Conservation (phyloP, 805 yeast genomes). For the Cyberlindnera samutprakarnensis region DNA sequence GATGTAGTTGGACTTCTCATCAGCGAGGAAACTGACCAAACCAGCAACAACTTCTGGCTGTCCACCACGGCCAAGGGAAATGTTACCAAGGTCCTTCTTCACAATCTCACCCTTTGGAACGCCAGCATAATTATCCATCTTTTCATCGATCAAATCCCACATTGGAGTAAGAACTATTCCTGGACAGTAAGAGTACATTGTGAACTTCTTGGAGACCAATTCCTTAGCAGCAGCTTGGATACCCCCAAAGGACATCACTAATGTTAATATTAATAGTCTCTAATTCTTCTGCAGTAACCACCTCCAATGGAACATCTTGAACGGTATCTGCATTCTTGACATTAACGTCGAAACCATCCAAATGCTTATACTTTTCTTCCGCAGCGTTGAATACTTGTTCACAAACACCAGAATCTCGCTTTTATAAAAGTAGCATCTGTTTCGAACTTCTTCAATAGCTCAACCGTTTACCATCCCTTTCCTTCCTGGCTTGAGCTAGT, state of each 20-base stretch:
- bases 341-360: slow-evolving; percentile 29
- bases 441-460: slow-evolving; percentile 17
- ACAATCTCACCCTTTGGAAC: slow-evolving; percentile 22
- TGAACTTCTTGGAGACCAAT: slow-evolving; percentile 27
- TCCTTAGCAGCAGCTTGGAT: slow-evolving; percentile 33
- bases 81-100: slow-evolving; percentile 19
- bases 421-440: slow-evolving; percentile 19
- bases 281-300: slow-evolving; percentile 23
- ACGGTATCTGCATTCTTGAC: slow-evolving; percentile 32
- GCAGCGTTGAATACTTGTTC: slow-evolving; percentile 23
- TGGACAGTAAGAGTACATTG: slow-evolving; percentile 33
- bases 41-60: slow-evolving; percentile 30
- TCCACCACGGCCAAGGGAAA: slow-evolving; percentile 29
- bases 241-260: slow-evolving; percentile 27
- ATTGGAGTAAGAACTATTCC: slow-evolving; percentile 33
- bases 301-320: slow-evolving; percentile 20
- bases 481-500: slow-evolving; percentile 20
- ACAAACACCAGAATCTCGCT: slow-evolving; percentile 20
- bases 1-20: slow-evolving; percentile 28
- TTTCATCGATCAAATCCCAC: slow-evolving; percentile 25
- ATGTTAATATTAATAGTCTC: slow-evolving; percentile 21
- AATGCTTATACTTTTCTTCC: slow-evolving; percentile 19
- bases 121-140: slow-evolving; percentile 20
- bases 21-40: slow-evolving; percentile 27
- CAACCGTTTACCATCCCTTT: slow-evolving; percentile 17